Base-by-base conservation (phyloP, 768 basidiomycete species). In the Tricholoma hemisulphureum region DNA sequence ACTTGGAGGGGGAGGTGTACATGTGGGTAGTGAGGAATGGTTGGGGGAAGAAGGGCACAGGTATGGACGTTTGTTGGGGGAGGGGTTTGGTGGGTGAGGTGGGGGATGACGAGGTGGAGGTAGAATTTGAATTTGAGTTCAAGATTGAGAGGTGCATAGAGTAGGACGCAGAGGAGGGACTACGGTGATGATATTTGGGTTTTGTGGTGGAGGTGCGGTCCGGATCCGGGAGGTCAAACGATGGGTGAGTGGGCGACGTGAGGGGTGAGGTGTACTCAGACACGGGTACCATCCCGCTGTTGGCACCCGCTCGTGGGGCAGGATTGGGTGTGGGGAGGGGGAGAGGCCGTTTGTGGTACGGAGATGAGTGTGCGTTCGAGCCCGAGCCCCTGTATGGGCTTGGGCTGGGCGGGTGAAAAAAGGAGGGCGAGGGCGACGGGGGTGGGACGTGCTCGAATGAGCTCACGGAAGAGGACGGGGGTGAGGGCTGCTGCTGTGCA, bases 401-500 rank as follows among this genome's bases (percentile, higher is more conserved):
- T n/a, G n/a, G n/a, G n/a, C n/a, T n/a, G n/a, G n/a, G n/a, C 8
- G 5, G 46, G 26, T 9, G 13, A 2, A 26, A n/a, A 28, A 21
- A 11, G 2, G 41, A 23, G 20, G 18, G 9, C 3, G 37, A 39
- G 37, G 43, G 43, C 5, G 41, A 43, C n/a, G 41, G 11, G 10
- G 41, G 41, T 13, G 43, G 43, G 6, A 82, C 77, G 53, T 80
- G 77, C 62, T 80, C 79, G 37, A 80, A 67, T 0, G 80, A 81
- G 61, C 69, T 77, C 5, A 72, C 65, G 6, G 79, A n/a, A n/a
- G n/a, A 81, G 24, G 75, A 60, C 1, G 78, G 74, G 11, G 79
- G 76, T 2, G 77, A 77, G 1, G 73, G 69, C 28, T 68, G 64
- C 43, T 68, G 70, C 34, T 60, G 63, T 4, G 55, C 58, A 9